Conservation (phyloP, 768 basidiomycete species). For the Lactifluus echinatus region DNA sequence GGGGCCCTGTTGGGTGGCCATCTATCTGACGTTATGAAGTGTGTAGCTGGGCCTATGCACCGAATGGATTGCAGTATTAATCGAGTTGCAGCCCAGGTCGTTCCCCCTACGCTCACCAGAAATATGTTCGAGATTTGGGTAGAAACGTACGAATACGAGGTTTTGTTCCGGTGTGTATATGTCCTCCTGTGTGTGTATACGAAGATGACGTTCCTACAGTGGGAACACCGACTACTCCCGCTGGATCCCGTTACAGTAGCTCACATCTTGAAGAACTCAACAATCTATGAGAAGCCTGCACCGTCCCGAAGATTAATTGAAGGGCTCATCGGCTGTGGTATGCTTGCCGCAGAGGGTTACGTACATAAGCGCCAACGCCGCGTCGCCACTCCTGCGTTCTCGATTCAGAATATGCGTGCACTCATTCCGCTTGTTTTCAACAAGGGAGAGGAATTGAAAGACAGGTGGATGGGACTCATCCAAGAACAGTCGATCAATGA, state of each 20-base stretch:
- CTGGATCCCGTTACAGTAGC: constrained; percentile 68
- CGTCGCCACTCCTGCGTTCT: constrained; percentile 71
- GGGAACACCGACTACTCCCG: constrained; percentile 72
- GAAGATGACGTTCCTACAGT: constrained; percentile 33
- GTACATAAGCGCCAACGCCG: constrained; percentile 75
- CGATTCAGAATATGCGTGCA: constrained; percentile 64
- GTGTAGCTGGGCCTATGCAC: background rate
- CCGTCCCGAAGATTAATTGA: constrained; percentile 67
- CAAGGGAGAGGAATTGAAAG: constrained; percentile 54
- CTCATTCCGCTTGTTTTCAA: constrained; percentile 64
- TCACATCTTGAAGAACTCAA: constrained; percentile 65
- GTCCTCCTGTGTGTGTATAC: background rate
- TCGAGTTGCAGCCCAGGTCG: constrained; percentile 1
- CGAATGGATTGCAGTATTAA: background rate
- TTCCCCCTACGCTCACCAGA: constrained; percentile 23
- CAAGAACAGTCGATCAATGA: constrained; percentile 26
- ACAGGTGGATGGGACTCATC: constrained; percentile 51
- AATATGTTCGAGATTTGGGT: constrained; percentile 51
- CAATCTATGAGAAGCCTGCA: constrained; percentile 78
- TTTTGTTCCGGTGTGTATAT: constrained; percentile 51
- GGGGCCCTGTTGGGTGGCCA: constrained; percentile 10
- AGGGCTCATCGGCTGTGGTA: constrained; percentile 71
- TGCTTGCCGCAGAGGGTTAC: constrained; percentile 71
- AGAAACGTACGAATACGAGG: constrained; percentile 63
- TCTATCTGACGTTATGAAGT: constrained; percentile 1